Evolutionary conservation across 2,329 filamentous ascomycete genomes (phyloP).

Genomic region (Tolypocladium album): DNA sequence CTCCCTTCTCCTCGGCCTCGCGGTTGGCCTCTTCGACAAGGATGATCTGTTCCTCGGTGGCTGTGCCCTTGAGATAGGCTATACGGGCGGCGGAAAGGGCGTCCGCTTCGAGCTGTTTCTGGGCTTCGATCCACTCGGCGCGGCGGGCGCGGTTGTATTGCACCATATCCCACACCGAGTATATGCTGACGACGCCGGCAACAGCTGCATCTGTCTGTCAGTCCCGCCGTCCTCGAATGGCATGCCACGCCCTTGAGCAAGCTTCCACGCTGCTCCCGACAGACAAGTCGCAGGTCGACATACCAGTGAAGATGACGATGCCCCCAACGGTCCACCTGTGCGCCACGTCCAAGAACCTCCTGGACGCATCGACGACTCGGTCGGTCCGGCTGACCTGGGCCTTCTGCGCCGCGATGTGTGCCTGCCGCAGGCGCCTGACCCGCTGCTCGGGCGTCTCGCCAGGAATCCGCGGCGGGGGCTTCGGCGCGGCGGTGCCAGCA

Average conservation of each 20-base stretch:
- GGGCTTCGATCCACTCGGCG: conserved; percentile 45
- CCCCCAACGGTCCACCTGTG: conserved; percentile 45
- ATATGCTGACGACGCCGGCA: conserved; percentile 43
- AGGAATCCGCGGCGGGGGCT: conserved; percentile 18
- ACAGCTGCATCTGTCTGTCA: conserved; percentile 27
- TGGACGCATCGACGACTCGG: conserved; percentile 33
- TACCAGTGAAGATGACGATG: conserved; percentile 47
- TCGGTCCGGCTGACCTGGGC: conserved; percentile 44
- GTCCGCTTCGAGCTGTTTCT: conserved; percentile 42
- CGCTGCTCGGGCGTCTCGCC: conserved; percentile 59
- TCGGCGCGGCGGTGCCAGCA: conserved; percentile 14
- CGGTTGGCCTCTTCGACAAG: conserved; percentile 47
- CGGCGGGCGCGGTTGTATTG: conserved; percentile 49
- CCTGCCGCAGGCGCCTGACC: conserved; percentile 56
- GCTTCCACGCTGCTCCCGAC: background rate
- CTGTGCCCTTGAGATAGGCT: conserved; percentile 48
- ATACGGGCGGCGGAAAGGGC: conserved; percentile 45
- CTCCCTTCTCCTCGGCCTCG: conserved; percentile 31
- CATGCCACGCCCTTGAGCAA: background rate
- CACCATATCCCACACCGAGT: conserved; percentile 52
- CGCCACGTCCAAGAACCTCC: conserved; percentile 42
- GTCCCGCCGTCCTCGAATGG: background rate
- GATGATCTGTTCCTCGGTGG: conserved; percentile 42
- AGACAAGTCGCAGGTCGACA: conserved; percentile 8
- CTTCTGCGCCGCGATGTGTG: conserved; percentile 55